Conservation (phyloP, 371 early-diverging fungal genomes). For the Actinomucor elegans region DNA sequence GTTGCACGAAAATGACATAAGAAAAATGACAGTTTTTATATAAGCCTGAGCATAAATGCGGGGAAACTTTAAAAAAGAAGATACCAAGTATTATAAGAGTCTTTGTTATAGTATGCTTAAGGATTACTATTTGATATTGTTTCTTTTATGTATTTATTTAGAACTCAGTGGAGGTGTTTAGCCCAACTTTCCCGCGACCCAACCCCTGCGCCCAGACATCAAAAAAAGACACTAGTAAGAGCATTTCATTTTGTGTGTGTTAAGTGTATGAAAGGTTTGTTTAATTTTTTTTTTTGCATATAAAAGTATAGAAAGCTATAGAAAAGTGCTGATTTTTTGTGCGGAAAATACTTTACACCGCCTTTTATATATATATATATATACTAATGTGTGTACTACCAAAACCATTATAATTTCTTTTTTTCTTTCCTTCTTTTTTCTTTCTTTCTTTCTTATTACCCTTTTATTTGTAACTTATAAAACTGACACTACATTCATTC, state of each 20-base stretch:
- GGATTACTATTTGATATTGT: neutral
- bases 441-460: neutral
- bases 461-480: slow-evolving; percentile 8
- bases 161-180: neutral
- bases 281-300: neutral
- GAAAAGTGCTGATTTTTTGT: neutral
- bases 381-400: slow-evolving; percentile 5
- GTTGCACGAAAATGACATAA: neutral
- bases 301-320: neutral
- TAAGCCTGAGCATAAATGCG: neutral
- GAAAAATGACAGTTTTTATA: slow-evolving; percentile 4
- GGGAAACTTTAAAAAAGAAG: neutral
- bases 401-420: neutral
- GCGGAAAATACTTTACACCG: slow-evolving; percentile 9
- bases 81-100: neutral
- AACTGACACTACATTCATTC: neutral
- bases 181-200: slow-evolving; percentile 5
- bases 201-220: slow-evolving; percentile 7
- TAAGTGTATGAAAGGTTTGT: no score
- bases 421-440: slow-evolving; percentile 3
- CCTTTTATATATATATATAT: neutral
- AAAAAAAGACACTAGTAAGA: neutral
- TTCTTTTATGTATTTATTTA: neutral
- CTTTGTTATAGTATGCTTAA: neutral
- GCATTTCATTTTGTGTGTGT: no score